phyloP scores from a whole-genome alignment of 1,284 basidiomycete species.

The Flammula alnicola region DNA sequence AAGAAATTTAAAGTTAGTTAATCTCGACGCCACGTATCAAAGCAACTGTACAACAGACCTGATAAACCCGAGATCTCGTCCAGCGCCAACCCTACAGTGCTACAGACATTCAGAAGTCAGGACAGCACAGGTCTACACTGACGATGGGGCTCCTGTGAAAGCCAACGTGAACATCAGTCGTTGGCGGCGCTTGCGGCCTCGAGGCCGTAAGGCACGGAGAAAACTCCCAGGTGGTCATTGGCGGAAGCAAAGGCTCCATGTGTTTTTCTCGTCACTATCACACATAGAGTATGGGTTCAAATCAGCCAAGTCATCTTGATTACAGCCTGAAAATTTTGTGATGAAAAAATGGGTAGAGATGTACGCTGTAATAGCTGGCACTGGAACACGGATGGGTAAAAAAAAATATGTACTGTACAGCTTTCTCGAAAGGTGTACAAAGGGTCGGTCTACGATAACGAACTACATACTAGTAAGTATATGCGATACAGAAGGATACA shows the following conservation, averaged over 20 bases:
- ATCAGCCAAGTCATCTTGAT: too few relatives aligned
- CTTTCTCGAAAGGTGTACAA: too few relatives aligned
- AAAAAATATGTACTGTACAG: too few relatives aligned
- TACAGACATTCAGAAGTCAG: conserved; percentile 10
- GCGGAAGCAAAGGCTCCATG: neutral
- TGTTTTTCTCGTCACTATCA: too few relatives aligned
- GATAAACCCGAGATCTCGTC: neutral
- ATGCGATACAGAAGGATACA: neutral
- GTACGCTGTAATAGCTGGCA: too few relatives aligned
- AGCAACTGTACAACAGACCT: neutral
- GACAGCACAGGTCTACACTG: too few relatives aligned
- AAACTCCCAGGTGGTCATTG: conserved; percentile 3
- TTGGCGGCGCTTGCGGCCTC: conserved; percentile 19
- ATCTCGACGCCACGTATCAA: neutral
- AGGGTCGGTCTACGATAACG: neutral
- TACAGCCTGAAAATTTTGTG: too few relatives aligned
- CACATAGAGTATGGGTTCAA: too few relatives aligned
- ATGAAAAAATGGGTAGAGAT: too few relatives aligned
- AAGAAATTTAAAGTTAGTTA: neutral
- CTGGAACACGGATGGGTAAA: too few relatives aligned
- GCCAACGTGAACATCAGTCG: conserved; percentile 16
- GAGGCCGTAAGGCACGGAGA: conserved; percentile 16
- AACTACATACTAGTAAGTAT: neutral
- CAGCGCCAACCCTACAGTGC: neutral
- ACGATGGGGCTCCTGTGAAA: conserved; percentile 15